phyloP scores from a whole-genome alignment of 352 stramenopile genomes.

The Phytophthora pisi region DNA sequence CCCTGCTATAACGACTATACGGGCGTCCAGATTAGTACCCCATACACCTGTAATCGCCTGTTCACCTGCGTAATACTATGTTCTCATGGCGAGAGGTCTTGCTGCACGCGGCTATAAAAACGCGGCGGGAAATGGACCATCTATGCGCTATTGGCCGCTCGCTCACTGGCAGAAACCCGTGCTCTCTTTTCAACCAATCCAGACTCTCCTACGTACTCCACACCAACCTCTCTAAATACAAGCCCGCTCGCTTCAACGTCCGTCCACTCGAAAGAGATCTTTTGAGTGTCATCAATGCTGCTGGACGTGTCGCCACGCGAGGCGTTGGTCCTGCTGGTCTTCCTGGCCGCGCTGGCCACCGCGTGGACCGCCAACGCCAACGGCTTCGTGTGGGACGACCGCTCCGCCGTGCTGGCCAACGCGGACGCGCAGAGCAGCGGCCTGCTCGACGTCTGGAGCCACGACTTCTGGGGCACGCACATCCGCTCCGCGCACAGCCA shows the following conservation, averaged over 20 bases:
- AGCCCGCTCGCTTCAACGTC: conserved; percentile 9
- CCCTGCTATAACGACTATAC: neutral
- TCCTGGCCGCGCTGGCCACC: conserved; percentile 45
- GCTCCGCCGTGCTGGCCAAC: conserved; percentile 79
- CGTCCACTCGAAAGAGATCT: conserved; percentile 4
- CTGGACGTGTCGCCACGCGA: conserved; percentile 27
- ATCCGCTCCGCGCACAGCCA: conserved; percentile 70
- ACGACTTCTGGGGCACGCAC: conserved; percentile 89
- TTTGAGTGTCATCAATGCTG: conserved; percentile 13
- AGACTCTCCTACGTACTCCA: neutral
- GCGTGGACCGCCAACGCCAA: conserved; percentile 60
- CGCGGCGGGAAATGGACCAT: conserved; percentile 10
- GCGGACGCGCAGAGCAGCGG: conserved; percentile 49
- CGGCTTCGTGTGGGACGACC: conserved; percentile 92
- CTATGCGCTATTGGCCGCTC: neutral
- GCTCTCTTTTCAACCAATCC: neutral
- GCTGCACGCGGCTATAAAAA: conserved; percentile 30
- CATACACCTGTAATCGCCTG: neutral
- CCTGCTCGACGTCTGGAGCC: conserved; percentile 55
- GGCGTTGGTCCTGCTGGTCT: conserved; percentile 25
- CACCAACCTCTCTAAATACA: conserved; percentile 6
- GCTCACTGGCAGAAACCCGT: conserved; percentile 22
- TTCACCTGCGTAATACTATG: neutral
- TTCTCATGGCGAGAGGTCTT: neutral
- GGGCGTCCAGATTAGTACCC: neutral